Conservation (phyloP, 2,329 filamentous ascomycete genomes). For the Hymenoscyphus fraxineus region DNA sequence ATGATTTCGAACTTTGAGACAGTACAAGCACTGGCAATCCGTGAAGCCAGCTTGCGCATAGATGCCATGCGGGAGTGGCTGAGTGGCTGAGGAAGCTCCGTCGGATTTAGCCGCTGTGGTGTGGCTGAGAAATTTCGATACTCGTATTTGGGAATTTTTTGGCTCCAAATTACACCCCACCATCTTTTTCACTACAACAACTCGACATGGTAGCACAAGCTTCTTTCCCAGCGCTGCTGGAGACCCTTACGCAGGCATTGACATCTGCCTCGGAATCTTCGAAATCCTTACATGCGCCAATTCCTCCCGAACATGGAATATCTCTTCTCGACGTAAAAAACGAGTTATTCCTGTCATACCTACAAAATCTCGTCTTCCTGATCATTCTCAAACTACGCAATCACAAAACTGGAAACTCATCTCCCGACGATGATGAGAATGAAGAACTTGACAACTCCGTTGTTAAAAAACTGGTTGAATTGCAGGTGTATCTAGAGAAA, state of each 20-base stretch:
- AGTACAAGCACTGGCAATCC: not conserved
- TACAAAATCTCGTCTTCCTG: conserved; percentile 89
- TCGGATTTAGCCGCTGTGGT: not conserved
- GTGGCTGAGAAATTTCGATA: conserved; percentile 1
- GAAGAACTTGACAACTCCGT: conserved; percentile 59
- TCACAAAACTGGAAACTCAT: conserved; percentile 30
- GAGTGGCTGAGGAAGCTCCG: not conserved
- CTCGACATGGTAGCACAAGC: conserved; percentile 45
- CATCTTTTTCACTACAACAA: not conserved
- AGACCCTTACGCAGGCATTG: conserved; percentile 55
- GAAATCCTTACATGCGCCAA: conserved; percentile 57
- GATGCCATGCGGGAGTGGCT: not conserved
- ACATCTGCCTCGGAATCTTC: conserved; percentile 61
- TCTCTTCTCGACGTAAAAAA: conserved; percentile 95
- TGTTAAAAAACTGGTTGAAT: conserved; percentile 81
- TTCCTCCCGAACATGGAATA: conserved; percentile 80
- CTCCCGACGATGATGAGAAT: conserved; percentile 36
- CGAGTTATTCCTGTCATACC: conserved; percentile 91
- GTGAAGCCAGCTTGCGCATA: not conserved
- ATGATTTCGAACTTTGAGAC: not conserved
- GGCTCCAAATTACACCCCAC: not conserved
- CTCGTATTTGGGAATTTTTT: not conserved
- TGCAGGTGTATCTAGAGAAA: conserved; percentile 89
- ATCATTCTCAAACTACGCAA: conserved; percentile 77
- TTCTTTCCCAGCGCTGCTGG: conserved; percentile 48